Evolutionary conservation across 2,329 filamentous ascomycete species (phyloP), one percentile per base, ranked within the genome.

Genomic region (Calonectria fujianensis): DNA sequence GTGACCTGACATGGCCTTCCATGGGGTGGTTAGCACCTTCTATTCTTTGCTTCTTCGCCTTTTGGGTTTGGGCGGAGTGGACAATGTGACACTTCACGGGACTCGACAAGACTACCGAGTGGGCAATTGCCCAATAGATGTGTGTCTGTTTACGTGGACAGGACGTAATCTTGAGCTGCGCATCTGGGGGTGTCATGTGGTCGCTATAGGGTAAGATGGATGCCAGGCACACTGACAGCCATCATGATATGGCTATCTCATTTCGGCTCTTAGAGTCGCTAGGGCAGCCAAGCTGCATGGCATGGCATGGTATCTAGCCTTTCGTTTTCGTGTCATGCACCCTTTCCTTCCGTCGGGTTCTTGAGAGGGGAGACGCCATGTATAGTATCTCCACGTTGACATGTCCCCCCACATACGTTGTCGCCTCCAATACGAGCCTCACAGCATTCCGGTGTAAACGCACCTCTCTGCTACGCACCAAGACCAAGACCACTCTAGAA

Each of bases 71-170:
- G 39, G 59, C 27, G 16, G 16, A n/a, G 37, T n/a, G 14, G 37
- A 27, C 59, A 48, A 48, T 48, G 59, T 45, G 37, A 64, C 39
- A 48, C 24, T 48, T 45, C 37, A 64, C 59, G 37, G 37, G 59
- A 64, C 59, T 64, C 20, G 35, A 45, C 24, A 8, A 32, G 59
- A 64, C 27, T 32, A 31, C n/a, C 37, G 16, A 64, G 24, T 45
- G 37, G 59, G 54, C 11, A 20, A 39, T 59, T 59, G 54, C 54
- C 54, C 54, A 59, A 59, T 59, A 16, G 20, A 59, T 45, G 3
- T 24, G 1, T n/a, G 41, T 11, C 37, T 64, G 39, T 64, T 64
- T 32, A 45, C 59, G 59, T 64, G 59, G 59, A 31, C 27, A n/a
- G 20, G 20, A 59, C 32, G 32, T 59, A 39, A 64, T 45, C 35